A percentile compares a stretch with the other conserved stretches of the same genome.
Conservation (phyloP, 2,329 filamentous ascomycete genomes). For the Verruconis gallopava region DNA sequence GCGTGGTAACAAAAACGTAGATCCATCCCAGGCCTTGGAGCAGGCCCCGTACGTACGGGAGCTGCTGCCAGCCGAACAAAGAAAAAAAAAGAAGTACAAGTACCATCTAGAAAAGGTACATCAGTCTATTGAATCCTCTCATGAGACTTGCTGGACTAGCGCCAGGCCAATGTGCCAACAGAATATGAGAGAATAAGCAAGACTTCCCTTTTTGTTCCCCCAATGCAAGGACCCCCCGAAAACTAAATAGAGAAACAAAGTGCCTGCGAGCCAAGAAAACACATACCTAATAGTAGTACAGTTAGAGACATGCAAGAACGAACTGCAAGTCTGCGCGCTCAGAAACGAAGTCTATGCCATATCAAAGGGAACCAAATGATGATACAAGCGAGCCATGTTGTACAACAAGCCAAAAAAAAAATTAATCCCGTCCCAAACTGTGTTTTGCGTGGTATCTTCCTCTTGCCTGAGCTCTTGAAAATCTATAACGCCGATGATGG, state of each 20-base stretch:
- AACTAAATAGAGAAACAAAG: not conserved
- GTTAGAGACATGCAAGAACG: not conserved
- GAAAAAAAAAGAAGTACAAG: not conserved
- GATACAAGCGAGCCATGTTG: not conserved
- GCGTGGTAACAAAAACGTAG: not conserved
- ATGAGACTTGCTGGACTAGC: not conserved
- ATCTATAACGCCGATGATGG: not conserved
- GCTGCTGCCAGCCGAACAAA: too few relatives aligned
- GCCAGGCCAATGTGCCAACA: not conserved
- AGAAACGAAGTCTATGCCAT: conserved; percentile 1
- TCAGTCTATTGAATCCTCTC: not conserved
- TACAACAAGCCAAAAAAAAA: too few relatives aligned
- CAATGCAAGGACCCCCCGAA: not conserved
- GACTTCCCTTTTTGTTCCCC: not conserved
- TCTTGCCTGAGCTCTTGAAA: not conserved
- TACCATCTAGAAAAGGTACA: not conserved
- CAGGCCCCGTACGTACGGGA: not conserved
- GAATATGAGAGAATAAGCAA: not conserved
- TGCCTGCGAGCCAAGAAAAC: too few relatives aligned
- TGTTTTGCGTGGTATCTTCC: not conserved
- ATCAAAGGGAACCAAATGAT: conserved; percentile 1
- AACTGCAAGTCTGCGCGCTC: too few relatives aligned
- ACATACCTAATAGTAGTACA: not conserved
- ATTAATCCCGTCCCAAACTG: not conserved
- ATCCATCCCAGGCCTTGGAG: not conserved